Base-by-base conservation (phyloP, 768 basidiomycete species). In the Filobasidium wieringae region DNA sequence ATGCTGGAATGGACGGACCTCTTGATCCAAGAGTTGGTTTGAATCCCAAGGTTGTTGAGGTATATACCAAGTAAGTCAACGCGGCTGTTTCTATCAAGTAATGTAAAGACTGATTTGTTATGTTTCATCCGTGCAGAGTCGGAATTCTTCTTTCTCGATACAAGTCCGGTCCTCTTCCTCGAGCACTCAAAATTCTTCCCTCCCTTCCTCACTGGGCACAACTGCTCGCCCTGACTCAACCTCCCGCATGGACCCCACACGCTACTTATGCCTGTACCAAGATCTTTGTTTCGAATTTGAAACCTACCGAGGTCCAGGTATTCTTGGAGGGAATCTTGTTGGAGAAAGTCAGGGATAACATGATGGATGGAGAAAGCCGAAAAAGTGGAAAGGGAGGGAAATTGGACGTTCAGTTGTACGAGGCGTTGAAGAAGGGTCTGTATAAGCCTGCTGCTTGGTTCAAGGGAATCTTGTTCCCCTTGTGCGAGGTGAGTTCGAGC, bases 391-490 rank as follows among this genome's bases (percentile, higher is more conserved):
- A 58, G 40, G 68, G 65, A 7, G 85, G 88, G 64, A 95, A 90
- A 68, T 78, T 99, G 58, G 86, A 88, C 69, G 86, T 88, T 15
- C 95, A 99, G 60, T 86, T 90, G 61, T 99, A 91, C 66, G 87
- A 92, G 72, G 84, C 85, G n/a, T 71, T 99, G 64, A 91, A 89
- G 74, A 84, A 88, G 65, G 81, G 88, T 4, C 75, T 97, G 58
- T 97, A 93, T 74, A 99, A 97, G 73, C 95, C 95, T 2, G 87
- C 86, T 3, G 93, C 95, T 0, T 96, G 97, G 73, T 97, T 97
- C 80, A 97, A 99, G 72, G 95, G 93, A 4, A 84, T 99, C 57
- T 79, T 99, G 34, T 96, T 99, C 73, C 95, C 95, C 0, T 78
- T 99, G 72, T 80, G 95, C 60, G 89, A 93, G 70, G 92, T 91